phyloP scores from a whole-genome alignment of 192 early-diverging fungal genomes.

The Rhizophagus sp. region DNA sequence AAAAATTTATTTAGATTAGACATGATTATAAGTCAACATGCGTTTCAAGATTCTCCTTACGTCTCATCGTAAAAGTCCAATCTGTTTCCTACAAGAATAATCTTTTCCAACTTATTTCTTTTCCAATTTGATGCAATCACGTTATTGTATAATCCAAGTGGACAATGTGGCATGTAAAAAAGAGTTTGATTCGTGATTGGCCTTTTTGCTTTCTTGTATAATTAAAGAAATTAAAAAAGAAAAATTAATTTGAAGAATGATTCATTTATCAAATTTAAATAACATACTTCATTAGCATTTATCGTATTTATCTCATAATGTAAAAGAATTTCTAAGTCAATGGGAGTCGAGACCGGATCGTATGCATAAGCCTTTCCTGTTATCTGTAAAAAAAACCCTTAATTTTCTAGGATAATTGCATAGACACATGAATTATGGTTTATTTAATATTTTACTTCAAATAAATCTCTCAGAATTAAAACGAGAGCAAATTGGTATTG shows the following conservation, averaged over 20 bases:
- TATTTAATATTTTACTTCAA: conserved; percentile 32
- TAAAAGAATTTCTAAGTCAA: conserved; percentile 3
- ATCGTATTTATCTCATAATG: conserved; percentile 12
- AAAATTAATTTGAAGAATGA: conserved; percentile 20
- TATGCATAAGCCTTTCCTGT: conserved; percentile 11
- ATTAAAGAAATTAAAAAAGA: conserved; percentile 30
- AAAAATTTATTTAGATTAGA: background rate
- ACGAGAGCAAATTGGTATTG: conserved; percentile 42
- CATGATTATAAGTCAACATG: background rate
- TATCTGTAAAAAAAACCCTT: conserved; percentile 9
- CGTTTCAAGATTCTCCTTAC: conserved; percentile 18
- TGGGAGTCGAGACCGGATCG: background rate
- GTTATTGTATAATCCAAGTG: conserved; percentile 42
- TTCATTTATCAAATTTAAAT: background rate
- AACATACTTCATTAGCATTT: conserved; percentile 14
- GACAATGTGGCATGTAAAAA: conserved; percentile 49
- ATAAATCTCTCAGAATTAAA: conserved; percentile 38
- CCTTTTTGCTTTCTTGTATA: conserved; percentile 33
- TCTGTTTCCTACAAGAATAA: conserved; percentile 43
- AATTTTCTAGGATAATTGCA: background rate
- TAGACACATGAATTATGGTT: background rate
- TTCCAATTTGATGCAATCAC: conserved; percentile 42
- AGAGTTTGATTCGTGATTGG: conserved; percentile 30
- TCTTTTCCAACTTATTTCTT: conserved; percentile 23
- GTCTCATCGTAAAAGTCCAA: conserved; percentile 46